Base-by-base conservation (phyloP, 2,329 filamentous ascomycete species). In the Lasiodiplodia citricola region DNA sequence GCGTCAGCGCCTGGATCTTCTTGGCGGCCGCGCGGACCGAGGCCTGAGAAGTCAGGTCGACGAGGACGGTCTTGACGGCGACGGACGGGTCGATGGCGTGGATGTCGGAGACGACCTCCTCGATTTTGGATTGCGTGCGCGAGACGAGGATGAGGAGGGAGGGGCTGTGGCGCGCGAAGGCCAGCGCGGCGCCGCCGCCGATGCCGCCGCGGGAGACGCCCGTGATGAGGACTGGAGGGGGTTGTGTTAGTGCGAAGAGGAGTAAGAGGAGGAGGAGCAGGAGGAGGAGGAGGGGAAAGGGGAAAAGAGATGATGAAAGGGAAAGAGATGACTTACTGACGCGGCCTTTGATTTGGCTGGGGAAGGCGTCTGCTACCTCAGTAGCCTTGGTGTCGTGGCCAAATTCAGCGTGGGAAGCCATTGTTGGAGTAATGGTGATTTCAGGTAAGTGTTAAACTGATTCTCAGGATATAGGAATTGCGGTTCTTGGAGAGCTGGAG, bases 121-220 rank as follows among this genome's bases (percentile, higher is more conserved):
- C 74, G 3, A 82, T 70, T 66, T 85, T 87, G 16, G 76, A 65
- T 7, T 73, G 65, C 56, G 76, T 83, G 68, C 85, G 84, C 37
- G 83, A 83, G 4, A 76, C 75, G 21, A 78, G 75, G 54, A 77
- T 76, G 52, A 79, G 70, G 2, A 77, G 71, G 0, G 58, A 52
- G 11, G 76, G 77, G 14, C 73, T 70, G 54, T 76, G 70, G 25
- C 74, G 71, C 35, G 76, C 75, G 18, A 79, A 72, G 63, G 72
- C 69, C 51, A 75, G 66, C 28, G 76, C 73, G 31, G 78, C 76
- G 13, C 67, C 68, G 3, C 76, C 74, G 11, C 77, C 76, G 3
- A 75, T 68, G 10, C 74, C 74, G 79, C 70, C 71, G 51, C 73
- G 74, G 58, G 71, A 73, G 18, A 77, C 73, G 35, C 75, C 75